Percentiles rank a stretch among this genome's conserved stretches.
These are phyloP conservation scores for Akanthomyces muscarius DNA, from an alignment of 2,329 filamentous ascomycete genomes.

Conservation along the genomic window DNA sequence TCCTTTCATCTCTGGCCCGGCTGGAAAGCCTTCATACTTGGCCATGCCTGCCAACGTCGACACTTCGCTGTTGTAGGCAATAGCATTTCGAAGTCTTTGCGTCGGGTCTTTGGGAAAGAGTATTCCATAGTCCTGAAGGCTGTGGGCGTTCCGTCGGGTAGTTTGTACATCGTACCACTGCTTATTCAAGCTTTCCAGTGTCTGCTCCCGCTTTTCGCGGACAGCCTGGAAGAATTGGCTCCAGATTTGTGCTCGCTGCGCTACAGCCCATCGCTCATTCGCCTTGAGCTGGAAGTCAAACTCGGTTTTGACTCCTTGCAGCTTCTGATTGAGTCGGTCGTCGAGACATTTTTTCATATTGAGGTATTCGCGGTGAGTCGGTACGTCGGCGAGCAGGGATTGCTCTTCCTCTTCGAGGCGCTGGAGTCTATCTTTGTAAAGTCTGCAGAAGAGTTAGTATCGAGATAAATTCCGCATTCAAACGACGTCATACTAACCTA, in stretches of 20 bases:
- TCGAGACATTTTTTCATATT: constrained; percentile 87
- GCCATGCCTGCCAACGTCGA: constrained; percentile 85
- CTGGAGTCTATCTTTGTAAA: constrained; percentile 84
- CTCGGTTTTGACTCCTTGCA: constrained; percentile 70
- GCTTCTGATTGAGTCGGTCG: constrained; percentile 74
- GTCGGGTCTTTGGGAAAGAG: constrained; percentile 73
- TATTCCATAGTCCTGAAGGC: constrained; percentile 76
- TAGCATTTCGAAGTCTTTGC: constrained; percentile 77
- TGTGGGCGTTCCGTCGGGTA: constrained; percentile 76
- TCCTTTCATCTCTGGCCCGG: constrained; percentile 77
- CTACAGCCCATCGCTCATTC: constrained; percentile 70
- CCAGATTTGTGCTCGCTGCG: constrained; percentile 79
- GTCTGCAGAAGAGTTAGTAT: constrained; percentile 45
- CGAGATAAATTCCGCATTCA: background rate
- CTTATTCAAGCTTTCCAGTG: constrained; percentile 76
- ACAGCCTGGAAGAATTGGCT: constrained; percentile 86
- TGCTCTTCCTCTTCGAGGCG: constrained; percentile 70
- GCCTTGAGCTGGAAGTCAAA: constrained; percentile 70
- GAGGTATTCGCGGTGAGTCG: constrained; percentile 87
- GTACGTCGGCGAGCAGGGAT: constrained; percentile 54
- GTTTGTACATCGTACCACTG: constrained; percentile 92
- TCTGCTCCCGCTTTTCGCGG: constrained; percentile 75
- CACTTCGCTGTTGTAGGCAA: constrained; percentile 92
- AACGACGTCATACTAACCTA: constrained; percentile 48
- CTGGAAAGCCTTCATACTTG: constrained; percentile 94